Evolutionary conservation across 768 basidiomycete species (phyloP), one percentile per base, ranked within the genome.

Genomic region (Collybia mongolica): DNA sequence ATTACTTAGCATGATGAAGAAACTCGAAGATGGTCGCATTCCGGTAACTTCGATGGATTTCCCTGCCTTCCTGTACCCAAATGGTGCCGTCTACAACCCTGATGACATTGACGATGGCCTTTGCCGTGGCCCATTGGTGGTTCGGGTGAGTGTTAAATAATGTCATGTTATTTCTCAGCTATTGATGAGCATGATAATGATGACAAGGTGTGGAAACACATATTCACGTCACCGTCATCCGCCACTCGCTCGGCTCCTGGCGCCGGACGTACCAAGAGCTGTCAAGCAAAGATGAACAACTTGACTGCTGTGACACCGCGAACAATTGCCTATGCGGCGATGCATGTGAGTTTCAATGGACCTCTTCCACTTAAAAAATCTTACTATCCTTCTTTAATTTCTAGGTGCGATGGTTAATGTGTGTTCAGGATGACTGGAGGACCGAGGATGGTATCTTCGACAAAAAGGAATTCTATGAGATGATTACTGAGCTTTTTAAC

Each of bases 241-340:
- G 54, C 54, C 1, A 18, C 32, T 8, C 6, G 28, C 17, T 35
- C 41, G 12, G 40, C 24, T 12, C 44, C 38, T 1, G 39, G 50
- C 23, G 36, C 23, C 23, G n/a, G 23, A 9, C 23, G 35, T 17
- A 46, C 51, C 2, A 55, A 55, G 41, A 24, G 23, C 12, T 22
- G 44, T 28, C 44, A 55, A 35, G 54, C 44, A 2, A 52, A 44
- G 23, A 24, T 55, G 12, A 46, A 55, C 26, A 40, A 23, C 22
- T 36, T 55, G 26, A 40, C 39, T 8, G 7, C 14, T 15, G 51
- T 52, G n/a, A 52, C 38, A 3, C 24, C 24, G 14, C 18, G 44
- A 12, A 41, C 51, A 19, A 55, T 55, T 28, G 54, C 54, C 22
- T 52, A 55, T 43, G 54, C 51, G 6, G 54, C 50, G 18, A 17